Base-by-base conservation (phyloP, 768 basidiomycete genomes). In the Neoboletus subvelutipes region DNA sequence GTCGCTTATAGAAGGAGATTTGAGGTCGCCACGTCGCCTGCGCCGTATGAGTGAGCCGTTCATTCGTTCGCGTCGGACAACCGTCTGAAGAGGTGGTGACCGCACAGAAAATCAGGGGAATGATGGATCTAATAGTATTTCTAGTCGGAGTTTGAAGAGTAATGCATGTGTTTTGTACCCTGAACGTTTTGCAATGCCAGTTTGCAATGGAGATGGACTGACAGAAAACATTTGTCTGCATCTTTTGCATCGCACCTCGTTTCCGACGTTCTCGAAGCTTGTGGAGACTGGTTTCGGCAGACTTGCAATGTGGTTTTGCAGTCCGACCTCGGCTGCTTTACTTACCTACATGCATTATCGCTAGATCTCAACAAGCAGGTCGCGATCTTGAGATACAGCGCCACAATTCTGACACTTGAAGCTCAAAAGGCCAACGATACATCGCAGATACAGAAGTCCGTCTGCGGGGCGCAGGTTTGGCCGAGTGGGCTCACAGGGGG, bases 131-230 rank as follows among this genome's bases (percentile, higher is more conserved):
- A 11, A 15, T n/a, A 28, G 36, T n/a, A n/a, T 59, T 56, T 56
- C 62, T 51, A 10, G 59, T 67, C 65, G 65, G 65, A 66, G 66
- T 62, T 66, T 65, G 45, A 68, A 68, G 56, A 22, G 18, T 3
- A 40, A 7, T 24, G 17, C 64, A 66, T 66, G 64, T 63, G 60
- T 64, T 63, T n/a, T n/a, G n/a, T 57, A 56, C 7, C 39, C 13
- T 9, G 57, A 34, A 26, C 28, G 13, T 48, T n/a, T 56, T 33
- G 47, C 49, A 34, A 52, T 51, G 33, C 33, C 9, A 1, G n/a
- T 52, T 40, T 57, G 60, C 37, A 57, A 57, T 55, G 18, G 13
- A 17, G 26, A 43, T 13, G 17, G 11, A n/a, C n/a, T 54, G 37
- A 40, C 50, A 26, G 50, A 3, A 51, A n/a, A n/a, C n/a, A n/a